These are phyloP conservation scores for Triglochin maritima DNA, from an alignment of 106 monocot genomes.

Conservation along the genomic window DNA sequence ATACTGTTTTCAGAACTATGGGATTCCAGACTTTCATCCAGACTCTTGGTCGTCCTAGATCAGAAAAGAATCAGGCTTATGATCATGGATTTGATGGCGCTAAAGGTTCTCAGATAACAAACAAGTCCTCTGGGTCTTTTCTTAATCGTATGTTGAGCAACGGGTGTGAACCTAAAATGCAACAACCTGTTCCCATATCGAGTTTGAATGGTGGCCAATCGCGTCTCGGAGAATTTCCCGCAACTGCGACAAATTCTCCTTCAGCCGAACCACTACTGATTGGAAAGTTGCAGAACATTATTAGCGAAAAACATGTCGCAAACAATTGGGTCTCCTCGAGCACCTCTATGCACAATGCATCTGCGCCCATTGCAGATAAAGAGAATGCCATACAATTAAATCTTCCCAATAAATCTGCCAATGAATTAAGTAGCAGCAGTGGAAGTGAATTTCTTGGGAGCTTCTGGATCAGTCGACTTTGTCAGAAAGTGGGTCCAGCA, in stretches of 20 bases:
- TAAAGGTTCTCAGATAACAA: conserved; percentile 8
- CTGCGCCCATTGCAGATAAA: background rate
- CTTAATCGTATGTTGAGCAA: background rate
- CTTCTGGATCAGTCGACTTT: conserved; percentile 57
- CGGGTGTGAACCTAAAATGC: background rate
- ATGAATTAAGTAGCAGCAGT: background rate
- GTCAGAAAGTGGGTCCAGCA: conserved; percentile 20
- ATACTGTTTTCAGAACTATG: conserved; percentile 2
- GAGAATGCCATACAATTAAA: background rate
- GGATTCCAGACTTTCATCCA: conserved; percentile 50
- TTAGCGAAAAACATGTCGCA: background rate
- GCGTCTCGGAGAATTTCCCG: conserved; percentile 3
- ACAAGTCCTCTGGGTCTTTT: background rate
- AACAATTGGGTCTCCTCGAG: background rate
- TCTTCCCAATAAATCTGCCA: conserved; percentile 9
- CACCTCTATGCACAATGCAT: conserved; percentile 2
- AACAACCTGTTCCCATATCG: conserved; percentile 2
- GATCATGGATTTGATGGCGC: conserved; percentile 10
- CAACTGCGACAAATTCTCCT: background rate
- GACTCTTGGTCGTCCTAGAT: conserved; percentile 26
- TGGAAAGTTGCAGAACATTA: conserved; percentile 1
- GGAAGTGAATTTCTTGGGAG: conserved; percentile 26
- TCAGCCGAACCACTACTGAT: background rate
- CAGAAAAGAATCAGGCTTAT: conserved; percentile 3
- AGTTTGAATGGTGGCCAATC: conserved; percentile 1